phyloP scores from a whole-genome alignment of 2,329 filamentous ascomycete genomes.

The Paradendryphiella salina region DNA sequence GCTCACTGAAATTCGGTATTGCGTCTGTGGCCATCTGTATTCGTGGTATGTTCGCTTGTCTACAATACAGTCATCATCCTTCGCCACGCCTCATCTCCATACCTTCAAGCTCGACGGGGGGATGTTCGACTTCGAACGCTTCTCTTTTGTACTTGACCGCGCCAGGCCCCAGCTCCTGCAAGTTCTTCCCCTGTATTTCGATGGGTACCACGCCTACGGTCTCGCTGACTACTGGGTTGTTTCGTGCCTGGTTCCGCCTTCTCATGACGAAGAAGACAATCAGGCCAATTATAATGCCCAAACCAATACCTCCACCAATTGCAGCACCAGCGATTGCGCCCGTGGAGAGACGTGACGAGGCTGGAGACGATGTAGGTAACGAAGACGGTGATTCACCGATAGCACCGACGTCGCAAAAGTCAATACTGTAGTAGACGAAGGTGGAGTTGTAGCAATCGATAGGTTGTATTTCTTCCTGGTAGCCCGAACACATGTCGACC shows the following conservation, averaged over 20 bases:
- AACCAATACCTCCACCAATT: conserved; percentile 1
- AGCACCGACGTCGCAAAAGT: conserved; percentile 6
- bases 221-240: background rate
- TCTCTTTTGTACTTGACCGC: conserved; percentile 4
- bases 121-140: conserved; percentile 8
- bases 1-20: too few relatives aligned
- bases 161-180: conserved; percentile 6
- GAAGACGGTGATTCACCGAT: background rate
- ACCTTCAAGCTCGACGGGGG: conserved; percentile 6
- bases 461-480: conserved; percentile 7
- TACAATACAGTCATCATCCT: too few relatives aligned
- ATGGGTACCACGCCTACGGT: background rate
- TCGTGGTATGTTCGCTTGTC: too few relatives aligned
- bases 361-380: background rate
- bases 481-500: conserved; percentile 6
- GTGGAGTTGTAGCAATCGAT: conserved; percentile 12
- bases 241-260: background rate
- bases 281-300: conserved; percentile 4
- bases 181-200: conserved; percentile 4
- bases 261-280: conserved; percentile 1
- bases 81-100: background rate
- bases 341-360: conserved; percentile 5
- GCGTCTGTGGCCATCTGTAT: too few relatives aligned
- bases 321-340: conserved; percentile 8
- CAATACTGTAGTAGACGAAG: conserved; percentile 12